phyloP scores from a whole-genome alignment of 1,284 basidiomycete genomes.

The Dichomitus squalens region DNA sequence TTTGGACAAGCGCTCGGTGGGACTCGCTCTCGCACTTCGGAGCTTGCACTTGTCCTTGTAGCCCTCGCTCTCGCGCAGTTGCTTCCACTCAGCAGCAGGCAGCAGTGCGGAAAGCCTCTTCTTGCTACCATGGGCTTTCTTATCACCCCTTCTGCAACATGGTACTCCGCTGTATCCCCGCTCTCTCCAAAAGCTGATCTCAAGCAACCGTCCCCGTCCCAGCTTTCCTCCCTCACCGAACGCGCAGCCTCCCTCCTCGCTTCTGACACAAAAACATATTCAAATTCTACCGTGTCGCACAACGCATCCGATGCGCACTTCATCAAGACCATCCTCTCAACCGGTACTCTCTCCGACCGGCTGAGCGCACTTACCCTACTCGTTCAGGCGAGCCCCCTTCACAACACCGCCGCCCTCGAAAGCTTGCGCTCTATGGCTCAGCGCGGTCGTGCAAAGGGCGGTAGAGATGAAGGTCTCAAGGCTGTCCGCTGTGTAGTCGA shows the following conservation, averaged over 20 bases:
- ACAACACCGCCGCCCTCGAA: slow-evolving; percentile 85
- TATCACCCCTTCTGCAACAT: slow-evolving; percentile 56
- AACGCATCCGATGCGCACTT: slow-evolving; percentile 77
- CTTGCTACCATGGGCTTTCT: slow-evolving; percentile 27
- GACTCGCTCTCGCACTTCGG: neutral
- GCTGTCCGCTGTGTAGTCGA: slow-evolving; percentile 91
- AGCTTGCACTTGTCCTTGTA: neutral
- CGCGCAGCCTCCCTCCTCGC: slow-evolving; percentile 57
- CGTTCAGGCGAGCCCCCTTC: slow-evolving; percentile 89
- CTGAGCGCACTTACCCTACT: slow-evolving; percentile 92
- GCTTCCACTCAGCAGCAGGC: too few relatives aligned
- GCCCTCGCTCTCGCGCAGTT: neutral
- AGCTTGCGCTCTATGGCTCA: slow-evolving; percentile 79
- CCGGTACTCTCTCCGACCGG: slow-evolving; percentile 92
- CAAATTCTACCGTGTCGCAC: slow-evolving; percentile 39
- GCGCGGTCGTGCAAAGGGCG: slow-evolving; percentile 77
- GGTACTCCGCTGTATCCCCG: slow-evolving; percentile 52
- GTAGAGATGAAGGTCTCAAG: slow-evolving; percentile 89
- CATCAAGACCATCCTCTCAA: slow-evolving; percentile 80
- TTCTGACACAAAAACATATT: slow-evolving; percentile 50
- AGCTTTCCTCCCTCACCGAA: slow-evolving; percentile 47
- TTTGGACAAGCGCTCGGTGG: neutral
- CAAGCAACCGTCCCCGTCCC: slow-evolving; percentile 41
- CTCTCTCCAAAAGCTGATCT: slow-evolving; percentile 30
- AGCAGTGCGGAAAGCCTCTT: neutral